Base-by-base conservation (phyloP, 129 eudicot genomes). In the Lonicera japonica region DNA sequence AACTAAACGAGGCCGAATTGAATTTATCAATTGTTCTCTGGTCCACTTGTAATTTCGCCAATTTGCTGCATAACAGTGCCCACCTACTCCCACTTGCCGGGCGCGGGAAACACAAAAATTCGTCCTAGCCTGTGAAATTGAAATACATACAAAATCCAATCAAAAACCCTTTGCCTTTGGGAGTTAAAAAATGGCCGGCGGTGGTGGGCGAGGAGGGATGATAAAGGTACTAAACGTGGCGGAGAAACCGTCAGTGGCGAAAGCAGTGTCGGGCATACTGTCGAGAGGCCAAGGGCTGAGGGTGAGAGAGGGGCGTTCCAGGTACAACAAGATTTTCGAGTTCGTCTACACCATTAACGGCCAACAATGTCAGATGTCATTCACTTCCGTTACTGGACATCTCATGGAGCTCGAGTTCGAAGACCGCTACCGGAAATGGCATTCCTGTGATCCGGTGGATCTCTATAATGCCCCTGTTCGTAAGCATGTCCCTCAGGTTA, bases 161-260 rank as follows among this genome's bases (percentile, higher is more conserved):
- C n/a, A 29, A 29, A 6, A 29, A 29, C 36, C 36, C 36, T 29
- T 29, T 2, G 36, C 36, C 36, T n/a, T 29, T 29, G 36, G 36
- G 36, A 29, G 36, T 29, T 29, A 6, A 29, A n/a, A 29, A 29
- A 29, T 29, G 75, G 48, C 36, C 6, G 36, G 36, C 6, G 36
- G 36, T 6, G 77, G 79, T 17, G 82, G 83, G 54, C 70, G 92
- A 25, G 36, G 75, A n/a, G n/a, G n/a, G n/a, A n/a, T n/a, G 19
- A 74, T 91, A 29, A 74, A 79, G 78, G 95, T 79, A 9, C 77
- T 91, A 69, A 91, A 91, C 68, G 97, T 91, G 66, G 97, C 97
- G 55, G 97, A 91, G 75, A 91, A 91, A 73, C 97, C 95, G n/a
- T 91, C 97, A 21, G 97, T 91, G 65, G 97, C 97, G 16, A 91